These are phyloP conservation scores for Purshia tridentata DNA, from an alignment of 306 rosid genomes.

Conservation along the genomic window DNA sequence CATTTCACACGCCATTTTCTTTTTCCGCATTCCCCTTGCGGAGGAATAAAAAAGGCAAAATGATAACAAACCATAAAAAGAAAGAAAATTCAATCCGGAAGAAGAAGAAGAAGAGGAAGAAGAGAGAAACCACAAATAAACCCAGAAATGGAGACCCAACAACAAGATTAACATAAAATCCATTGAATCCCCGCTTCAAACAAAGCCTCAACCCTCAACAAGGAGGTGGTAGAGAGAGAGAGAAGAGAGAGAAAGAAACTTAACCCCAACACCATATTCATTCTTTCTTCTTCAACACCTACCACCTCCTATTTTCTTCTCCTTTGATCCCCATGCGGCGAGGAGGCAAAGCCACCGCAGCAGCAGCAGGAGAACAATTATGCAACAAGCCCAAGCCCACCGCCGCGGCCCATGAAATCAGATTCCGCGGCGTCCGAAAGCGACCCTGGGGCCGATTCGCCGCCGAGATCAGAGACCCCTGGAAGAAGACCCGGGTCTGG, in stretches of 20 bases:
- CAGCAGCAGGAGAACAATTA: constrained; percentile 16
- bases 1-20: background rate
- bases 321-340: constrained; percentile 52
- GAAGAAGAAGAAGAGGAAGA: background rate
- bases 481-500: constrained; percentile 86
- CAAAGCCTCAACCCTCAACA: too few species aligned
- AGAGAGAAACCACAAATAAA: background rate
- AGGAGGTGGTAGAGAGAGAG: constrained; percentile 21
- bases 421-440: constrained; percentile 83
- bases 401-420: constrained; percentile 40
- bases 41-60: constrained; percentile 14
- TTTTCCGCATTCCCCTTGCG: background rate
- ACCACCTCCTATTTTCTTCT: constrained; percentile 25
- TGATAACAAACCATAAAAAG: constrained; percentile 19
- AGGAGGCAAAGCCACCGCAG: constrained; percentile 40
- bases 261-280: background rate
- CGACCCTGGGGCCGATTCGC: constrained; percentile 95
- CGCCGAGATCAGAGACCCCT: constrained; percentile 93
- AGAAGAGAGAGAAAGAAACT: constrained; percentile 6
- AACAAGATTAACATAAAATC: too few species aligned
- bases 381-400: constrained; percentile 19
- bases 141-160: too few species aligned
- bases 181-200: too few species aligned
- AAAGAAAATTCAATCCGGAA: constrained; percentile 1
- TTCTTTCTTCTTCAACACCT: constrained; percentile 18